These are phyloP conservation scores for Lanmaoa rubissima DNA, from an alignment of 768 basidiomycete genomes.

Conservation along the genomic window DNA sequence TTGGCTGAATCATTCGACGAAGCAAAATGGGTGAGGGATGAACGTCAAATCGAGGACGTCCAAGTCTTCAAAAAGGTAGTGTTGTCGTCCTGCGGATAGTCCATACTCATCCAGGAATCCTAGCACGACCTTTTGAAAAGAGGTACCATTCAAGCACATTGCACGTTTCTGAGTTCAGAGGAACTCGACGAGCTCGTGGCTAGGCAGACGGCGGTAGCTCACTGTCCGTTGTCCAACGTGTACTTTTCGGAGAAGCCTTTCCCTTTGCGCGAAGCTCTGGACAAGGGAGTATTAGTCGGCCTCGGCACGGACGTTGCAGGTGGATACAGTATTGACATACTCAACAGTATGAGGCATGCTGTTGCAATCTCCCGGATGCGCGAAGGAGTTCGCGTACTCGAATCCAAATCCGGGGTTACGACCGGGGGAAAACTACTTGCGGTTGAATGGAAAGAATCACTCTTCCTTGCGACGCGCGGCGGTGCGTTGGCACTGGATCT, in stretches of 20 bases:
- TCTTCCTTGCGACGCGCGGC: slow-evolving; percentile 81
- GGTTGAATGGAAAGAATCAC: slow-evolving; percentile 77
- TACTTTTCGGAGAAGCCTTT: slow-evolving; percentile 81
- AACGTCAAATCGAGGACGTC: slow-evolving; percentile 65
- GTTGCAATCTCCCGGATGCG: slow-evolving; percentile 70
- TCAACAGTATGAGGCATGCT: slow-evolving; percentile 76
- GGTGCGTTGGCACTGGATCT: slow-evolving; percentile 71
- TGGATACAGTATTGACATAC: slow-evolving; percentile 78
- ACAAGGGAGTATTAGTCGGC: slow-evolving; percentile 63
- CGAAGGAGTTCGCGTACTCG: slow-evolving; percentile 47
- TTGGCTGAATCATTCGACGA: slow-evolving; percentile 78
- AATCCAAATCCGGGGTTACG: background rate
- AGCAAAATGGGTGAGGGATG: slow-evolving; percentile 64
- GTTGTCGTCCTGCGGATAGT: background rate
- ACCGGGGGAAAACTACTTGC: slow-evolving; percentile 34
- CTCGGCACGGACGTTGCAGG: slow-evolving; percentile 87
- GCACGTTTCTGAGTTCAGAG: slow-evolving; percentile 67
- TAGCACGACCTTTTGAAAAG: slow-evolving; percentile 61
- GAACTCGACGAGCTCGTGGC: slow-evolving; percentile 50
- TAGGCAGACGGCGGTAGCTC: slow-evolving; percentile 65
- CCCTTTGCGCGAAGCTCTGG: slow-evolving; percentile 67
- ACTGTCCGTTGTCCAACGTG: slow-evolving; percentile 86
- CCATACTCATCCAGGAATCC: slow-evolving; percentile 8
- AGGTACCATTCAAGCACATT: slow-evolving; percentile 82
- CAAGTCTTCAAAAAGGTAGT: slow-evolving; percentile 70